These are phyloP conservation scores for Teunomyces tritomae DNA, from an alignment of 805 yeast species.

Conservation along the genomic window DNA sequence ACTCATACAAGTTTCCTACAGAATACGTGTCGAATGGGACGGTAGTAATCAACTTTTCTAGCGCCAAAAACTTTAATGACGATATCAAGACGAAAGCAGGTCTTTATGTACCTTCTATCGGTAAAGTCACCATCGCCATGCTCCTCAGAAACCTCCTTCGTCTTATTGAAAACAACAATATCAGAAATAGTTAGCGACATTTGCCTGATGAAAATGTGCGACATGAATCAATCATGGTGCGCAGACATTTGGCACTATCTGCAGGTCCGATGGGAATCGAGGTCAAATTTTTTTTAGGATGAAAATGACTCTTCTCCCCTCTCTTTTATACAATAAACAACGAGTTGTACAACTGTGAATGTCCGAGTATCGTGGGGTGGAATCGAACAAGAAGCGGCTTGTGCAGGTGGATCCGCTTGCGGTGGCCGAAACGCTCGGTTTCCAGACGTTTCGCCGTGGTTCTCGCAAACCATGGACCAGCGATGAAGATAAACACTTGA, in stretches of 20 bases:
- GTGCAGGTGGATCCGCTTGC: constrained; percentile 49
- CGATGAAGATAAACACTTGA: constrained; percentile 63
- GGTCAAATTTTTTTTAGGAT: background rate
- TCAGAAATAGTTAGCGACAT: constrained; percentile 12
- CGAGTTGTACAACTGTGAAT: background rate
- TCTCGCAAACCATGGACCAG: constrained; percentile 71
- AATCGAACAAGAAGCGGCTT: constrained; percentile 10
- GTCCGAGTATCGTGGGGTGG: background rate
- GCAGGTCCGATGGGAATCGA: constrained; percentile 1
- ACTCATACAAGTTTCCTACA: constrained; percentile 80
- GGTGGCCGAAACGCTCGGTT: constrained; percentile 70
- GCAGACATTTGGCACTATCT: background rate
- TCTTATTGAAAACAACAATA: constrained; percentile 62
- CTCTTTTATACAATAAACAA: background rate
- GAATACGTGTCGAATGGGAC: constrained; percentile 83
- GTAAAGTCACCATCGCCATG: constrained; percentile 96
- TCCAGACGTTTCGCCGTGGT: constrained; percentile 65
- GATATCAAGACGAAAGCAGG: constrained; percentile 84
- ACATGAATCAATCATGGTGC: too few relatives aligned
- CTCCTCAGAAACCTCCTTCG: constrained; percentile 83
- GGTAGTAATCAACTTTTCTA: constrained; percentile 84
- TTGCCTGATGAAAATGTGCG: too few relatives aligned
- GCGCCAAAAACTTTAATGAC: constrained; percentile 82
- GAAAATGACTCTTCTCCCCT: too few relatives aligned
- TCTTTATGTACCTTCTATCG: constrained; percentile 90